Conservation (phyloP, 352 stramenopile genomes). For the Blastocystis sp. region DNA sequence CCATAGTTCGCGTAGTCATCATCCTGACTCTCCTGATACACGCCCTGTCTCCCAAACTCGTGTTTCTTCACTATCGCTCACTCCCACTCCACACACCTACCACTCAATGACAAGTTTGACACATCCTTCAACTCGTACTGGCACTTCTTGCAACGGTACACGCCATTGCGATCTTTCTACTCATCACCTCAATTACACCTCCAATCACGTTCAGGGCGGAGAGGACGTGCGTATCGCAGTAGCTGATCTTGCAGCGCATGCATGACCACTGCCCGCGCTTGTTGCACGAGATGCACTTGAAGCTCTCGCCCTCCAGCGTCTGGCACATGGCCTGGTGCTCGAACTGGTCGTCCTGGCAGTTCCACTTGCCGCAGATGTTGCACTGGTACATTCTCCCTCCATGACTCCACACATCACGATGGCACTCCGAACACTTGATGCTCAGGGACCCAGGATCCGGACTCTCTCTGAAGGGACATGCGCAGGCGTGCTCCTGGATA, state of each 20-base stretch:
- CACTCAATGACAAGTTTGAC: conserved; percentile 54
- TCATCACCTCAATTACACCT: not conserved
- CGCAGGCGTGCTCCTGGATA: conserved; percentile 66
- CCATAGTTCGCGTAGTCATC: not conserved
- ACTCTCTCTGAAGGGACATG: conserved; percentile 41
- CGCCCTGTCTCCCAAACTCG: conserved; percentile 54
- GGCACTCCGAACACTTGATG: conserved; percentile 63
- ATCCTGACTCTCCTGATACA: conserved; percentile 11
- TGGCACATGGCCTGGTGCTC: conserved; percentile 69
- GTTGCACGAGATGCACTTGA: conserved; percentile 65
- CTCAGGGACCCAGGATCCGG: conserved; percentile 26
- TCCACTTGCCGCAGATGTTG: conserved; percentile 62
- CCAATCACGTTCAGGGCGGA: conserved; percentile 34
- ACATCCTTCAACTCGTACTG: conserved; percentile 67
- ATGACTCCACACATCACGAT: conserved; percentile 66
- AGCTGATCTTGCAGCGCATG: conserved; percentile 68
- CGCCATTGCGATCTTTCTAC: conserved; percentile 54
- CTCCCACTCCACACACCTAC: not conserved
- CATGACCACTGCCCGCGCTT: conserved; percentile 68
- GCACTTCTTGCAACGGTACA: conserved; percentile 63
- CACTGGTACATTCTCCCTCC: conserved; percentile 68
- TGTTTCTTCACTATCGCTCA: conserved; percentile 59
- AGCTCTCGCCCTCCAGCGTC: conserved; percentile 55
- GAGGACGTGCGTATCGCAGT: conserved; percentile 61
- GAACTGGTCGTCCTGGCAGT: conserved; percentile 68